phyloP scores from a whole-genome alignment of 2,329 filamentous ascomycete genomes.

The Trichoderma sp. region DNA sequence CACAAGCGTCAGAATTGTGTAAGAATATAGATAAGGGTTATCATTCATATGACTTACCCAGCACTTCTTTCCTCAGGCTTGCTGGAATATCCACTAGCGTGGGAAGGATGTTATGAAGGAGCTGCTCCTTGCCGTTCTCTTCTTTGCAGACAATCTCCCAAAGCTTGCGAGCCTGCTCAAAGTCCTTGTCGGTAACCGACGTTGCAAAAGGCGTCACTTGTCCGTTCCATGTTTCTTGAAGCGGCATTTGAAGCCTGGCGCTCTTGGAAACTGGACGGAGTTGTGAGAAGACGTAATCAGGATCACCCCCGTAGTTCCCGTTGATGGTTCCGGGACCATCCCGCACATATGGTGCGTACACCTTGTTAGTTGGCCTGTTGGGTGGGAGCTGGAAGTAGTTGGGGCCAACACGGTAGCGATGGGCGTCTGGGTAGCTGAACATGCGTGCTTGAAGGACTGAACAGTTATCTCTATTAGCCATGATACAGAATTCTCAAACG shows the following conservation, averaged over 20 bases:
- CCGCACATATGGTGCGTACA: conserved; percentile 66
- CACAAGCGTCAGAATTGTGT: background rate
- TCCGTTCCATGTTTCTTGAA: conserved; percentile 49
- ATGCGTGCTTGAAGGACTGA: conserved; percentile 56
- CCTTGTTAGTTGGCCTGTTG: conserved; percentile 48
- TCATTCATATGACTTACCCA: background rate
- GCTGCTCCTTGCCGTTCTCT: background rate
- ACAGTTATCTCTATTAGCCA: background rate
- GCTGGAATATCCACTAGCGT: background rate
- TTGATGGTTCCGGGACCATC: conserved; percentile 70
- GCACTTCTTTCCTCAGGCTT: background rate
- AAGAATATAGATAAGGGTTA: background rate
- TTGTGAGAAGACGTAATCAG: conserved; percentile 48
- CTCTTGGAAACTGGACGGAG: conserved; percentile 35
- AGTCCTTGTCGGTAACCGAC: conserved; percentile 48
- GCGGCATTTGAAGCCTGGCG: conserved; percentile 43
- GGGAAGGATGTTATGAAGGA: conserved; percentile 1
- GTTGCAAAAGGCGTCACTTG: conserved; percentile 44
- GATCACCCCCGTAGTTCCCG: conserved; percentile 59
- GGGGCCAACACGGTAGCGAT: conserved; percentile 59
- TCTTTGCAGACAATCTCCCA: conserved; percentile 46
- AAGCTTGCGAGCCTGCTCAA: conserved; percentile 47
- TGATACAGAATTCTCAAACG: background rate
- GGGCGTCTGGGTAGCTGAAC: conserved; percentile 61
- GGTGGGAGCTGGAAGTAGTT: conserved; percentile 65